Evolutionary conservation across 345 rosid species (phyloP).

Genomic region (Nasturtium officinale): DNA sequence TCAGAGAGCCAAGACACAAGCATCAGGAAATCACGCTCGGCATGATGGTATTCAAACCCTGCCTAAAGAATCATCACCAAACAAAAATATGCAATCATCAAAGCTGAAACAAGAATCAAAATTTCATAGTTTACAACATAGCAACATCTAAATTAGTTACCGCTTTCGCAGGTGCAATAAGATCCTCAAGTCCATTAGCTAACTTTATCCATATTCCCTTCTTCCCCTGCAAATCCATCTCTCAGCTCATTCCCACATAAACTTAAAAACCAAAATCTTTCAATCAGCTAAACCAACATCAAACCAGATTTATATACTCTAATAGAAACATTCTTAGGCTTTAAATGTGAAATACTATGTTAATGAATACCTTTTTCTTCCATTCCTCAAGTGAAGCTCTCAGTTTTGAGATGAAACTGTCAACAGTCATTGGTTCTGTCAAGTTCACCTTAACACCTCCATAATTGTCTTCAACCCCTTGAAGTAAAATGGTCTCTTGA

Average conservation of each 20-base stretch:
- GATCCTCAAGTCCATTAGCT: slow-evolving; percentile 47
- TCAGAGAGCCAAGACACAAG: slow-evolving; percentile 60
- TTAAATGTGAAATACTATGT: background rate
- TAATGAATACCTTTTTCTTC: background rate
- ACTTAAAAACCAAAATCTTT: background rate
- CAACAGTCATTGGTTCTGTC: background rate
- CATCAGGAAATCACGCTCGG: slow-evolving; percentile 66
- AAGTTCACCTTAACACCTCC: slow-evolving; percentile 3
- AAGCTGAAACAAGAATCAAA: background rate
- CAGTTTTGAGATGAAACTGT: background rate
- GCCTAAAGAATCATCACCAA: slow-evolving; percentile 39
- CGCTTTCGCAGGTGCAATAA: slow-evolving; percentile 44
- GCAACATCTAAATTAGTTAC: background rate
- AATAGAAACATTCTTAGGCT: background rate
- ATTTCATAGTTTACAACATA: background rate
- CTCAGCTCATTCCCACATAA: background rate
- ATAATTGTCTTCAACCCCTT: background rate
- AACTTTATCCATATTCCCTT: slow-evolving; percentile 69
- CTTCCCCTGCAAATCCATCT: slow-evolving; percentile 53
- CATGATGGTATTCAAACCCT: slow-evolving; percentile 65
- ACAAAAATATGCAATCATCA: background rate
- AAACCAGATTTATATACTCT: background rate
- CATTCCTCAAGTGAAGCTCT: background rate
- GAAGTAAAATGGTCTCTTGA: background rate
- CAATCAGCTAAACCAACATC: background rate